These are phyloP conservation scores for Lecanicillium sp. DNA, from an alignment of 2,329 filamentous ascomycete genomes.

Conservation along the genomic window DNA sequence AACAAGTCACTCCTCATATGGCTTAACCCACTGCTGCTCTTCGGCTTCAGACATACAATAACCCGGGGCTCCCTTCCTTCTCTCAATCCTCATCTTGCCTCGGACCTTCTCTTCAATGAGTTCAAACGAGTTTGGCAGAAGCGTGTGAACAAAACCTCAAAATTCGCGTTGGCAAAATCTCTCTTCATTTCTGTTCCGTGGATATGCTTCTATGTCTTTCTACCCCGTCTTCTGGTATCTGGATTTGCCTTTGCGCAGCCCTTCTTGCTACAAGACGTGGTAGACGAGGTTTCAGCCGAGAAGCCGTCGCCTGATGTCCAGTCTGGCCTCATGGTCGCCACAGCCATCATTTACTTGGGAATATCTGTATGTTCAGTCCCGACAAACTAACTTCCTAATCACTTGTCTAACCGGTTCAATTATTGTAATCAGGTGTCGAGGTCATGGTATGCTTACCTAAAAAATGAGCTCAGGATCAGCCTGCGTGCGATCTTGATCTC, in stretches of 20 bases:
- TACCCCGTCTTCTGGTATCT: background rate
- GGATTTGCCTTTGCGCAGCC: background rate
- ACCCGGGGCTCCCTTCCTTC: background rate
- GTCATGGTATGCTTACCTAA: background rate
- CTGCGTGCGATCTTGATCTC: background rate
- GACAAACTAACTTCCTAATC: too few species aligned
- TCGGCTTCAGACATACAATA: background rate
- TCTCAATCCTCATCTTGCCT: background rate
- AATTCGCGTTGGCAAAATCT: background rate
- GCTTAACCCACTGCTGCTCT: background rate
- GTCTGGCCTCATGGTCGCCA: background rate
- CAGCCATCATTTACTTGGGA: background rate
- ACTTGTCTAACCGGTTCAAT: background rate
- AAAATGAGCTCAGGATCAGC: background rate
- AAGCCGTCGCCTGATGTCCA: background rate
- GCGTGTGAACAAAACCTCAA: background rate
- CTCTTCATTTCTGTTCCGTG: background rate
- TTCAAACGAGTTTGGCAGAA: background rate
- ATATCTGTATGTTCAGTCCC: background rate
- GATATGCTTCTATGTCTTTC: background rate
- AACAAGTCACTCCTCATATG: background rate
- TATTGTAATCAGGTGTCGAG: constrained; percentile 4
- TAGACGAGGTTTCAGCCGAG: background rate
- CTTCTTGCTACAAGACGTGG: background rate
- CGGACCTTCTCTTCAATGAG: background rate